These are phyloP conservation scores for Oldenlandia corymbosa DNA, from an alignment of 257 asterid species.

Conservation along the genomic window DNA sequence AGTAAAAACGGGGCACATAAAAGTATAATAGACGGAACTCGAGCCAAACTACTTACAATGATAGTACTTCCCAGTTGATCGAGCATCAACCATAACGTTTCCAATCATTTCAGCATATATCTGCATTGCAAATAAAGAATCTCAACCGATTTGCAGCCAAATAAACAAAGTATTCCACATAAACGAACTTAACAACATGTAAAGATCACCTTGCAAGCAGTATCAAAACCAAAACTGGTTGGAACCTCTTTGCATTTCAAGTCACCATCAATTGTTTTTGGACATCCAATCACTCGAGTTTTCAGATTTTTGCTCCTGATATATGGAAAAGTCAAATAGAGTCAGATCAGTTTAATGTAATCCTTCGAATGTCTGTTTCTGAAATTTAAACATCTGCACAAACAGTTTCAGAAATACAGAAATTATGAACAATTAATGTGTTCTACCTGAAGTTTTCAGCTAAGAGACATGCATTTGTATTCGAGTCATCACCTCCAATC, in stretches of 20 bases:
- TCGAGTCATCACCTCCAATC: conserved; percentile 99
- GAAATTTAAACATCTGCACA: background rate
- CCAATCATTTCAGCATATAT: conserved; percentile 97
- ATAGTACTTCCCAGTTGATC: conserved; percentile 97
- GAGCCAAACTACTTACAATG: conserved; percentile 58
- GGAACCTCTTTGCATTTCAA: conserved; percentile 95
- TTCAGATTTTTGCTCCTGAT: conserved; percentile 78
- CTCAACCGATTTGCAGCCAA: no score
- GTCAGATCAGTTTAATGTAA: background rate
- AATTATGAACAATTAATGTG: background rate
- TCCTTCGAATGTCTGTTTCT: no score
- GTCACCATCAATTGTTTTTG: conserved; percentile 98
- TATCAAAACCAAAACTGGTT: conserved; percentile 92
- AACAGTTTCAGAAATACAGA: background rate
- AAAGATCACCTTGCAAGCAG: conserved; percentile 97
- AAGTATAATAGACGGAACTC: background rate
- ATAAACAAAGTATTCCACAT: no score
- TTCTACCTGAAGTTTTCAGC: conserved; percentile 73
- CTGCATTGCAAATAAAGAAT: conserved; percentile 33
- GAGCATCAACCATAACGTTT: conserved; percentile 90
- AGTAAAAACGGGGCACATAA: background rate
- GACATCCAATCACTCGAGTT: conserved; percentile 94
- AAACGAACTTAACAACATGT: no score
- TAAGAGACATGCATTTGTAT: conserved; percentile 97
- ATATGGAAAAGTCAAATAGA: conserved; percentile 6